These are phyloP conservation scores for Ophiostoma populinum DNA, from an alignment of 2,329 filamentous ascomycete genomes.

Conservation along the genomic window DNA sequence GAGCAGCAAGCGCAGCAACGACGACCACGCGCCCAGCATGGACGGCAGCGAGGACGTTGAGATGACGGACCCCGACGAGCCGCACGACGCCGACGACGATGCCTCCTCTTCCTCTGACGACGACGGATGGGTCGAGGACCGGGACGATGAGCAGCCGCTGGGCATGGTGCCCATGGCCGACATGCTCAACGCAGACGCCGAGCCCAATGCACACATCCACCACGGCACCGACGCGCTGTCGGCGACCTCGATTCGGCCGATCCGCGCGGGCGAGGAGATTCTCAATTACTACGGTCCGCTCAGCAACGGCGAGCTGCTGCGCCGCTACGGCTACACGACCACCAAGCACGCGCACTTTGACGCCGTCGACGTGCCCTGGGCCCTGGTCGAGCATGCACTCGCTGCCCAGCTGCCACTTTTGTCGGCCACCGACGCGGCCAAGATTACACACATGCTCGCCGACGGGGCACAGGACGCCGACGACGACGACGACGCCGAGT, in stretches of 20 bases:
- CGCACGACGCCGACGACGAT: constrained; percentile 17
- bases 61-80: constrained; percentile 34
- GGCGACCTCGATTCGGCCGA: constrained; percentile 53
- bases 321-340: constrained; percentile 80
- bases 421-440: constrained; percentile 20
- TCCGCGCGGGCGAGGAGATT: constrained; percentile 56
- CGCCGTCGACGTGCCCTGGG: constrained; percentile 60
- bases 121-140: constrained; percentile 45
- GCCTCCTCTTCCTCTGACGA: too few species aligned
- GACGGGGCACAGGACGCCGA: too few species aligned
- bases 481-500: constrained; percentile 42
- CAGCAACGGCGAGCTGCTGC: constrained; percentile 63
- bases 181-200: constrained; percentile 73
- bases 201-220: constrained; percentile 57
- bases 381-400: constrained; percentile 18
- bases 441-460: constrained; percentile 22
- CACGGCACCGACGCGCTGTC: constrained; percentile 40
- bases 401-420: constrained; percentile 8
- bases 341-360: constrained; percentile 61
- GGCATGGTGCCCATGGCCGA: constrained; percentile 88
- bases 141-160: constrained; percentile 41
- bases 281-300: constrained; percentile 82
- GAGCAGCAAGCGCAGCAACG: constrained; percentile 42
- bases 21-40: constrained; percentile 16
- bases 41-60: constrained; percentile 50